Percentiles rank a stretch among this genome's conserved stretches.
phyloP scores from a whole-genome alignment of 371 early-diverging fungal genomes.

The Mortierella polycephala region DNA sequence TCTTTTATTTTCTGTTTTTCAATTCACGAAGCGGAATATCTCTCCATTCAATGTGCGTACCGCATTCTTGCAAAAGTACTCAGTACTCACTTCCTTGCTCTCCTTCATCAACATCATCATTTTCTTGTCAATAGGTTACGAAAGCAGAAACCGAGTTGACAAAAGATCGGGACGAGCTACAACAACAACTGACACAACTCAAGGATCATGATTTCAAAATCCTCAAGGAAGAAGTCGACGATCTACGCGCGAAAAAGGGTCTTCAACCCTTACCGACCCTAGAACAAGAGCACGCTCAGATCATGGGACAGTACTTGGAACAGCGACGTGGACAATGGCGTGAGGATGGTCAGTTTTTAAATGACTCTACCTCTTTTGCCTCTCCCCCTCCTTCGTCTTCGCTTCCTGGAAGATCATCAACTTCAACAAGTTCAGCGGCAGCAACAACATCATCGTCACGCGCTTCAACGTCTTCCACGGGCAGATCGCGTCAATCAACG shows the following conservation, averaged over 20 bases:
- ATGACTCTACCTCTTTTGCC: background rate
- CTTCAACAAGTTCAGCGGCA: background rate
- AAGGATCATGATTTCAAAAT: constrained; percentile 37
- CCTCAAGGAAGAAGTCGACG: constrained; percentile 48
- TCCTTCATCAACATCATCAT: background rate
- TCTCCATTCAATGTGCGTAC: background rate
- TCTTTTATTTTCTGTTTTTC: background rate
- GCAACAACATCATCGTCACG: background rate
- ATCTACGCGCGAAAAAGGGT: constrained; percentile 28
- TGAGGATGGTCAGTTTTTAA: constrained; percentile 21
- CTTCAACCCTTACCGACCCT: constrained; percentile 33
- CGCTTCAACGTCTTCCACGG: background rate
- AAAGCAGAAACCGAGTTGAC: constrained; percentile 32
- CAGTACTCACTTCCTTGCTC: background rate
- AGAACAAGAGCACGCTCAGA: constrained; percentile 45
- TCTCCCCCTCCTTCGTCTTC: background rate
- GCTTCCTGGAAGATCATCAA: too few relatives aligned
- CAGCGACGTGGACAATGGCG: constrained; percentile 50
- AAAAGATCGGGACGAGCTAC: constrained; percentile 49
- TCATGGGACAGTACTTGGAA: constrained; percentile 47
- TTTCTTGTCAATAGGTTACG: constrained; percentile 9
- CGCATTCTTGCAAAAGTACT: background rate
- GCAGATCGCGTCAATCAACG: too few relatives aligned
- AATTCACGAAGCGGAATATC: background rate
- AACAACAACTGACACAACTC: constrained; percentile 30